These are phyloP conservation scores for Symbiotaphrina buchneri DNA, from an alignment of 495 filamentous ascomycete genomes.

Conservation along the genomic window DNA sequence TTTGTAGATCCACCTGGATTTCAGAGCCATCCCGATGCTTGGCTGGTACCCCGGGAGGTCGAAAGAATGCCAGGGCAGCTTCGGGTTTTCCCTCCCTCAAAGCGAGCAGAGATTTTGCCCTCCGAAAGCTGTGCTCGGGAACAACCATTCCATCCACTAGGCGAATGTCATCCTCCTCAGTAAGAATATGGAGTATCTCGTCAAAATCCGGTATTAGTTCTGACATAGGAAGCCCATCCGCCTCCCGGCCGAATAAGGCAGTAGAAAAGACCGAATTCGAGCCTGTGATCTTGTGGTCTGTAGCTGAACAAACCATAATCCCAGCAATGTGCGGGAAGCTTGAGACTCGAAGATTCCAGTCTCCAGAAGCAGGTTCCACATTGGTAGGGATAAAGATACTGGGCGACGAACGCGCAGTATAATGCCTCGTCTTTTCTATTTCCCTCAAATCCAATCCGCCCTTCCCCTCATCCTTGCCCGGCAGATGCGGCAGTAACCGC, in stretches of 20 bases:
- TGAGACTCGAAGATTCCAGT: constrained; percentile 51
- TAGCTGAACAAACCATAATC: constrained; percentile 70
- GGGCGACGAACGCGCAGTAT: constrained; percentile 54
- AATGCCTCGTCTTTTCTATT: constrained; percentile 47
- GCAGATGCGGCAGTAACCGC: constrained; percentile 56
- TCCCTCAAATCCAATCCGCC: constrained; percentile 50
- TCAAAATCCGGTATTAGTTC: constrained; percentile 77
- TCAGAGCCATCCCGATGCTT: constrained; percentile 76
- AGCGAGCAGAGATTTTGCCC: constrained; percentile 63
- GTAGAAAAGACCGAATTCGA: constrained; percentile 88
- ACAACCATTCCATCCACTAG: constrained; percentile 89
- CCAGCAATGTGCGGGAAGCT: constrained; percentile 95
- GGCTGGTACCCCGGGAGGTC: constrained; percentile 62
- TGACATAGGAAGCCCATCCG: constrained; percentile 56
- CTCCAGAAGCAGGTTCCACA: constrained; percentile 40
- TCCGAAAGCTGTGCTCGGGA: constrained; percentile 85
- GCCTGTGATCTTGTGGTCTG: constrained; percentile 59
- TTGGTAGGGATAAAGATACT: constrained; percentile 59
- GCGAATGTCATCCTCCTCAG: constrained; percentile 62
- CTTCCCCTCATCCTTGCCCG: constrained; percentile 41
- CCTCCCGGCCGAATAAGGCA: constrained; percentile 72
- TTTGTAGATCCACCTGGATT: constrained; percentile 81
- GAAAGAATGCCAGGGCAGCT: constrained; percentile 52
- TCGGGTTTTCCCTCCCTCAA: constrained; percentile 59
- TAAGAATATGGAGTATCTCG: constrained; percentile 52